Evolutionary conservation across 208 protist species (phyloP).

Genomic region (Leishmania amazonensis): DNA sequence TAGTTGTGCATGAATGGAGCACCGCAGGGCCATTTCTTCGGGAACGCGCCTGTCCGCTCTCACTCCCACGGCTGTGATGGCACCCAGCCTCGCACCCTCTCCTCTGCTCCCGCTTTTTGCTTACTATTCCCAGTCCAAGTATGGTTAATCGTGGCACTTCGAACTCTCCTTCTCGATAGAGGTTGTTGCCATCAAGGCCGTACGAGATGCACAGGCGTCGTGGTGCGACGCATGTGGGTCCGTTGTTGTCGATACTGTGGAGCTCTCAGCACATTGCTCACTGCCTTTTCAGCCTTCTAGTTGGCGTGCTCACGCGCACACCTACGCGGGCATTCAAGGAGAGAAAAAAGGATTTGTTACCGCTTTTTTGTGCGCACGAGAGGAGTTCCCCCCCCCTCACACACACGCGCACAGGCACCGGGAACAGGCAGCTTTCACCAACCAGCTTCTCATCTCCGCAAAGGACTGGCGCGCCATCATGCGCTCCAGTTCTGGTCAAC

Average conservation of each 20-base stretch:
- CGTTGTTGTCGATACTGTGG: neutral
- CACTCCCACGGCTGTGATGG: neutral
- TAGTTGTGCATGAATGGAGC: neutral
- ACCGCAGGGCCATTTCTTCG: neutral
- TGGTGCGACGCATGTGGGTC: neutral
- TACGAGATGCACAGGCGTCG: constrained; percentile 6
- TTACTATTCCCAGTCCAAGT: neutral
- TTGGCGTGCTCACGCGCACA: neutral
- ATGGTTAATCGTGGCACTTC: constrained; percentile 34
- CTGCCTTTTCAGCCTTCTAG: neutral
- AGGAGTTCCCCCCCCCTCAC: neutral
- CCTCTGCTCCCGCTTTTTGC: neutral
- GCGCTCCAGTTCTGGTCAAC: neutral
- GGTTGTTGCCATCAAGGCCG: constrained; percentile 34
- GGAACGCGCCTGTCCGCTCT: neutral
- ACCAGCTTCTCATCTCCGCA: constrained; percentile 32
- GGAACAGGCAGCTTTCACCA: constrained; percentile 28
- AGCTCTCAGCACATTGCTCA: neutral
- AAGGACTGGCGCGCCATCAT: neutral
- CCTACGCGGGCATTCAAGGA: neutral
- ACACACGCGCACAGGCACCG: neutral
- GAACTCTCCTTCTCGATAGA: constrained; percentile 21
- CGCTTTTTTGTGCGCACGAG: too few species aligned
- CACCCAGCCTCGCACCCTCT: neutral
- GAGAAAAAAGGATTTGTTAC: neutral